phyloP scores from a whole-genome alignment of 768 basidiomycete genomes.

The Candolleomyces aberdarensis region DNA sequence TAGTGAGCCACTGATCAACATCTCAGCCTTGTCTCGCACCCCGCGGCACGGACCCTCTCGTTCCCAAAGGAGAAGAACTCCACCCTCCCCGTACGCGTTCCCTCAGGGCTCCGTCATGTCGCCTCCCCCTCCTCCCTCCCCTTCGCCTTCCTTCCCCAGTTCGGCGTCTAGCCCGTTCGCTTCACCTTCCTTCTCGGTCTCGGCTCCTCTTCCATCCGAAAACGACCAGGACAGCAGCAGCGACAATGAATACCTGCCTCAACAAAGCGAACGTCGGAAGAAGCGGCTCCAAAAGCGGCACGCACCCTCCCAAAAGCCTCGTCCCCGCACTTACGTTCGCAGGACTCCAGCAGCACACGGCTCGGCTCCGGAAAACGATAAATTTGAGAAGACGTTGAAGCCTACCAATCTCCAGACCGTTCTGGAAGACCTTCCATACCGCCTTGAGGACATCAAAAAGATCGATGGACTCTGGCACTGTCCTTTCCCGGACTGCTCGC shows the following conservation, averaged over 20 bases:
- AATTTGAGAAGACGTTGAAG: neutral
- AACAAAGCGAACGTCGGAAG: too few species aligned
- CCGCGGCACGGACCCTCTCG: too few species aligned
- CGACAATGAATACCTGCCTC: slow-evolving; percentile 4
- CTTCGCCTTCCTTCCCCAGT: neutral
- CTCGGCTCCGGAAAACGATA: neutral
- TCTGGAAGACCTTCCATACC: neutral
- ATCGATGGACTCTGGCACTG: neutral
- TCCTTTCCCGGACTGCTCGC: slow-evolving; percentile 3
- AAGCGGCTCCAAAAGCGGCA: too few species aligned
- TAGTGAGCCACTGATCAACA: too few species aligned
- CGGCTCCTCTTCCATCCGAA: neutral
- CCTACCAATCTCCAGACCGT: slow-evolving; percentile 5
- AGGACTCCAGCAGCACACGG: neutral
- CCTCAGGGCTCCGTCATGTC: too few species aligned
- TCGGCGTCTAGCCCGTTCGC: neutral
- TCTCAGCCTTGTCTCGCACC: too few species aligned
- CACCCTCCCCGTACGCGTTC: too few species aligned
- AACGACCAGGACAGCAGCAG: neutral
- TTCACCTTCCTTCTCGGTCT: neutral
- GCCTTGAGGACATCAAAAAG: neutral
- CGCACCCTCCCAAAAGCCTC: too few species aligned
- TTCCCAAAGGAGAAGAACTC: too few species aligned
- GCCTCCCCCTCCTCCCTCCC: neutral
- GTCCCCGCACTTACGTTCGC: too few species aligned